Percentiles rank a stretch among this genome's conserved stretches.
These are phyloP conservation scores for Diaporthe ampelina DNA, from an alignment of 2,329 filamentous ascomycete genomes.

Conservation along the genomic window DNA sequence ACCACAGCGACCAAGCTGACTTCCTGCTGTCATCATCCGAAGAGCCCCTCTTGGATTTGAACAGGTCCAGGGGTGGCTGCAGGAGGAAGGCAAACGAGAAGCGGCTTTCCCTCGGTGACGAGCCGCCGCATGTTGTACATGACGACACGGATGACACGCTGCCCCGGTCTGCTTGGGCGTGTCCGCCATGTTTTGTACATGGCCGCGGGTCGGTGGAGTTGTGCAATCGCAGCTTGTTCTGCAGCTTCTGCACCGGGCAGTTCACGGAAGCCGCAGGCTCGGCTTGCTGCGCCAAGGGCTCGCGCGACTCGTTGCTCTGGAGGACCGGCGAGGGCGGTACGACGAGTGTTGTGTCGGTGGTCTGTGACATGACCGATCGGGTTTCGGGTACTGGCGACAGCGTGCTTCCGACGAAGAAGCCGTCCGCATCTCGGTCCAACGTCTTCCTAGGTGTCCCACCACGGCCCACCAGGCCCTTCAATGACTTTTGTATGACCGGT, in stretches of 20 bases:
- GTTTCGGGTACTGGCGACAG: conserved; percentile 1
- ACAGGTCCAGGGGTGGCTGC: conserved; percentile 35
- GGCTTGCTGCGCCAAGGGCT: conserved; percentile 3
- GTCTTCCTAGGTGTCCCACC: background rate
- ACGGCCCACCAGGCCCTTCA: conserved; percentile 15
- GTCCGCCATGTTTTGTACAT: conserved; percentile 4
- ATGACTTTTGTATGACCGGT: background rate
- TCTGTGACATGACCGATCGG: conserved; percentile 1
- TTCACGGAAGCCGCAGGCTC: conserved; percentile 20
- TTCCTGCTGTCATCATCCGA: conserved; percentile 22
- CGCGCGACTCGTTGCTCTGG: background rate
- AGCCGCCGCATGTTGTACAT: conserved; percentile 16
- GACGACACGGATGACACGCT: conserved; percentile 34
- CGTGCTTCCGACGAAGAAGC: conserved; percentile 23
- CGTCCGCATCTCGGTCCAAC: background rate
- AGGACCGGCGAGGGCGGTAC: conserved; percentile 6
- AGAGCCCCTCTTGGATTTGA: conserved; percentile 37
- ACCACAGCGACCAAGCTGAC: conserved; percentile 38
- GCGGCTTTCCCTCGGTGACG: conserved; percentile 14
- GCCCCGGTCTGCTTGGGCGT: conserved; percentile 17
- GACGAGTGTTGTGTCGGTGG: background rate
- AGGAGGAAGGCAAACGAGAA: conserved; percentile 37
- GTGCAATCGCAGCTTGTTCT: conserved; percentile 34
- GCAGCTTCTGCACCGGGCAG: conserved; percentile 36
- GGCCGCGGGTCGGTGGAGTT: conserved; percentile 38